phyloP scores from a whole-genome alignment of 495 filamentous ascomycete genomes.

The Aspergillus mulundensis region DNA sequence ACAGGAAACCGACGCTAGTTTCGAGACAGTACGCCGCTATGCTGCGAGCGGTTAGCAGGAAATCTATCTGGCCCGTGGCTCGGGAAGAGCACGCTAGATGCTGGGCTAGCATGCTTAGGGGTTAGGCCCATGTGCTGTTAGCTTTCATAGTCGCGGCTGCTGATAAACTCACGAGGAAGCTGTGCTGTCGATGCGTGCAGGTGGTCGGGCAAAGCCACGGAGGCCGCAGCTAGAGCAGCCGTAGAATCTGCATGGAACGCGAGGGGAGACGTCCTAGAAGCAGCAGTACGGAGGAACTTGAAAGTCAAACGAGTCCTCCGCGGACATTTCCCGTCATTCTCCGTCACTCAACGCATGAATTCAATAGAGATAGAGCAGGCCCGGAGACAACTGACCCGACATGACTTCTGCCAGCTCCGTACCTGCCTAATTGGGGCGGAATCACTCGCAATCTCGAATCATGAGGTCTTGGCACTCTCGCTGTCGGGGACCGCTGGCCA shows the following conservation, averaged over 20 bases:
- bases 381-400: background rate
- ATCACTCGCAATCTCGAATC: background rate
- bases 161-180: constrained; percentile 14
- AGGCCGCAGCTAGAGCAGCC: constrained; percentile 27
- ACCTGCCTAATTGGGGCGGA: constrained; percentile 1
- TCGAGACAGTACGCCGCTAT: constrained; percentile 15
- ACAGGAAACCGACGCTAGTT: constrained; percentile 5
- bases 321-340: background rate
- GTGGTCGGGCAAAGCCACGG: constrained; percentile 8
- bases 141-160: constrained; percentile 19
- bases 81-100: constrained; percentile 13
- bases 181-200: background rate
- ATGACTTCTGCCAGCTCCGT: background rate
- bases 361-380: background rate
- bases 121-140: constrained; percentile 8
- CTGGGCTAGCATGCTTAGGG: background rate
- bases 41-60: constrained; percentile 16
- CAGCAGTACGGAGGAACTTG: too few species aligned
- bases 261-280: too few species aligned
- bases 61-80: constrained; percentile 13
- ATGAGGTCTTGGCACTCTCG: background rate
- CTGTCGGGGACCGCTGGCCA: background rate
- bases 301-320: background rate
- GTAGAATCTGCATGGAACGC: constrained; percentile 46
- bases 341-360: constrained; percentile 18